These are phyloP conservation scores for Venustampulla echinocandica DNA, from an alignment of 495 filamentous ascomycete genomes.

Conservation along the genomic window DNA sequence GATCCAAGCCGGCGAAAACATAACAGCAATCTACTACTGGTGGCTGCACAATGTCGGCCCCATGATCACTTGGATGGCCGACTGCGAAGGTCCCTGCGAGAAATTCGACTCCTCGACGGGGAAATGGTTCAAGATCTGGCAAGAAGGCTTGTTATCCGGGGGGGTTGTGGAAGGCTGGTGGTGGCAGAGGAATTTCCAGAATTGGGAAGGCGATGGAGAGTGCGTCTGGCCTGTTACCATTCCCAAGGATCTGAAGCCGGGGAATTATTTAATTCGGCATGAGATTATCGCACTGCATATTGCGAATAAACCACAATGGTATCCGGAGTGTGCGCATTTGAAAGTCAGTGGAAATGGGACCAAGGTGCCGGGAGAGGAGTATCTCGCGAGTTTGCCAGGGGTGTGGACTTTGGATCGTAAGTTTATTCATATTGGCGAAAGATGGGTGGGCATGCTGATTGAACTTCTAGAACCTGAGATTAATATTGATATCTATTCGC, in stretches of 20 bases:
- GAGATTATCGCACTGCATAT: constrained; percentile 47
- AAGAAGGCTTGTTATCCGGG: constrained; percentile 37
- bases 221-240: constrained; percentile 43
- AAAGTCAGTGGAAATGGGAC: constrained; percentile 37
- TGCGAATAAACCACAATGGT: constrained; percentile 43
- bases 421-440: too few species aligned
- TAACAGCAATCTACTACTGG: constrained; percentile 41
- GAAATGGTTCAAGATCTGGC: constrained; percentile 46
- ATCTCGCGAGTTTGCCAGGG: constrained; percentile 41
- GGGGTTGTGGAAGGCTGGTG: constrained; percentile 41
- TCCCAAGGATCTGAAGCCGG: constrained; percentile 35
- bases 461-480: constrained; percentile 36
- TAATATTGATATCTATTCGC: constrained; percentile 41
- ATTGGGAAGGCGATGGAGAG: constrained; percentile 34
- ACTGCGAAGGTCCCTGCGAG: constrained; percentile 33
- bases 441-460: constrained; percentile 11
- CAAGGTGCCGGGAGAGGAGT: constrained; percentile 32
- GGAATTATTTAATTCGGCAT: constrained; percentile 32
- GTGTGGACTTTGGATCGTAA: constrained; percentile 37
- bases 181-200: constrained; percentile 43
- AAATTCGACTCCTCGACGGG: constrained; percentile 30
- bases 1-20: constrained; percentile 32
- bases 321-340: constrained; percentile 47
- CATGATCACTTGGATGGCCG: constrained; percentile 40
- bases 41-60: constrained; percentile 47